Conservation (phyloP, 2,329 filamentous ascomycete species). For the Didymellaceae sp. region DNA sequence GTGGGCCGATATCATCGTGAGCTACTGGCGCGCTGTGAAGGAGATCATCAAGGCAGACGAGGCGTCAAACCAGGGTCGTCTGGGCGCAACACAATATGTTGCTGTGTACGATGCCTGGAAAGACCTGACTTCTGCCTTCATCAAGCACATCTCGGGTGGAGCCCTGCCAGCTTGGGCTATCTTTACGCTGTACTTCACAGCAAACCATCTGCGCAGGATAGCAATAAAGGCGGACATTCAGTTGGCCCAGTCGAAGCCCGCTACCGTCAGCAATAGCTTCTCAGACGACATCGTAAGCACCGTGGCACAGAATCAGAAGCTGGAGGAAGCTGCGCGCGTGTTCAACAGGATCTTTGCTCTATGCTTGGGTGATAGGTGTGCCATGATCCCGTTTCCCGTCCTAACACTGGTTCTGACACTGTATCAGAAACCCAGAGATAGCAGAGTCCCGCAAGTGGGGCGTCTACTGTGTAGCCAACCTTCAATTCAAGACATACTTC, state of each 20-base stretch:
- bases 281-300: constrained; percentile 79
- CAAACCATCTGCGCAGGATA: constrained; percentile 84
- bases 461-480: constrained; percentile 91
- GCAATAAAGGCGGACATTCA: constrained; percentile 90
- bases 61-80: constrained; percentile 52
- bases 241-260: constrained; percentile 57
- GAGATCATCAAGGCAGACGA: constrained; percentile 73
- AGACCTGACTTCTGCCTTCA: constrained; percentile 76
- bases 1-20: constrained; percentile 86
- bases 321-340: constrained; percentile 88
- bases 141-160: constrained; percentile 78
- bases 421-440: constrained; percentile 75
- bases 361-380: constrained; percentile 84
- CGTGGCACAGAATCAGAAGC: constrained; percentile 74
- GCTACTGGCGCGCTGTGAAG: constrained; percentile 83
- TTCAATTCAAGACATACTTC: constrained; percentile 98
- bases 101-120: constrained; percentile 89
- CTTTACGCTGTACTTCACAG: constrained; percentile 84
- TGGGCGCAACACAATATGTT: constrained; percentile 69
- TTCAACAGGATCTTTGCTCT: constrained; percentile 92
- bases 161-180: constrained; percentile 90
- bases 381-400: constrained; percentile 22
- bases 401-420: constrained; percentile 26
- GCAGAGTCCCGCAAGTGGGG: constrained; percentile 96
- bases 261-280: constrained; percentile 60